Evolutionary conservation across 495 filamentous ascomycete genomes (phyloP), one percentile per base, ranked within the genome.

Genomic region (Penicillium cataractarum): DNA sequence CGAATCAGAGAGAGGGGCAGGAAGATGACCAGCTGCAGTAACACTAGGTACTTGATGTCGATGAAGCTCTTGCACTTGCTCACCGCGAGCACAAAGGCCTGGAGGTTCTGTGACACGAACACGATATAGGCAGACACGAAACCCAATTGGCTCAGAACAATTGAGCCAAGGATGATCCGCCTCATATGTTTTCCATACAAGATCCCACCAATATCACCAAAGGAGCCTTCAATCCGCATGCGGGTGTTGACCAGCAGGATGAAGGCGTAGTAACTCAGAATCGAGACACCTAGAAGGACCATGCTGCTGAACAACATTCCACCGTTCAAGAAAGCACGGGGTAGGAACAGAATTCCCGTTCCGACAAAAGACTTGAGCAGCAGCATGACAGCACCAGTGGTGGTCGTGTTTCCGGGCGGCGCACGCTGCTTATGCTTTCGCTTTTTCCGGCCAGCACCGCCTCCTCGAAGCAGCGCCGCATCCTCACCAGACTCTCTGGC

Each of bases 111-210:
- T 9, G 92, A 90, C 6, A 94, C 97, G 72, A 99, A 99, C 58
- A 99, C 95, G 63, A 97, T 97, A 75, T 98, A 98, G n/a, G 95
- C 95, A 7, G 92, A 88, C 5, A 97, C 91, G 71, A 99, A 99
- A 35, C 95, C 95, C 52, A 99, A 83, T 73, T 99, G 95, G 71
- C 91, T 96, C 65, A 97, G 81, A 32, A 97, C 92, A 65, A 99
- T 94, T 0, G 94, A 97, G 26, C 81, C 79, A 35, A 97, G 86
- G 68, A 99, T 98, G 55, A 96, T 81, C 46, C 83, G 83, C 62
- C 94, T 84, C 90, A 99, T 91, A 82, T 88, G 90, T 59, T 89
- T 90, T 50, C 95, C 95, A 71, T 92, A 98, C n/a, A 98, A 78
- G 48, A 90, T 85, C 22, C 90, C 92, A 56, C 96, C 95, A 67